Percentiles rank a stretch among this genome's conserved stretches.
These are phyloP conservation scores for Nakazawaea wickerhamii DNA, from an alignment of 805 yeast species.

Conservation along the genomic window DNA sequence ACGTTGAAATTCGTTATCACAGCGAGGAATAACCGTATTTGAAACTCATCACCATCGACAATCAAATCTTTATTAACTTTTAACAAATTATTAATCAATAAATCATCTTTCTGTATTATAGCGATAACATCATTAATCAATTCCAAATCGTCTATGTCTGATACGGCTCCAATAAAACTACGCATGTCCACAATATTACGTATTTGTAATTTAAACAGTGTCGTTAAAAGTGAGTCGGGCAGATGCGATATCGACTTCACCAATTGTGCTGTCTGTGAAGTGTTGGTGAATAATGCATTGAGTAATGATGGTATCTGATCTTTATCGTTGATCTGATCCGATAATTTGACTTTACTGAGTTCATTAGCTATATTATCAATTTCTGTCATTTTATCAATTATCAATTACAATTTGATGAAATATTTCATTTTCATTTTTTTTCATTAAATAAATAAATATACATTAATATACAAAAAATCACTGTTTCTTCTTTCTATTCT, in stretches of 20 bases:
- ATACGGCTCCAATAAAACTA: no score
- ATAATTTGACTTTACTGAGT: not conserved
- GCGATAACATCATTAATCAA: not conserved
- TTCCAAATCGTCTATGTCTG: no score
- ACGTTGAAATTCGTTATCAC: not conserved
- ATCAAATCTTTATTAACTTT: not conserved
- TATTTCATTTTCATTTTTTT: no score
- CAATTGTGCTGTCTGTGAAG: not conserved
- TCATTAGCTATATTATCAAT: not conserved
- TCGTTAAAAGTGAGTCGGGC: no score
- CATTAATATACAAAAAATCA: constrained; percentile 1
- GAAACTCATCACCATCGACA: not conserved
- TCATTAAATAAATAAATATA: not conserved
- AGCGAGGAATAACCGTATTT: not conserved
- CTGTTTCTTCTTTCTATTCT: constrained; percentile 21
- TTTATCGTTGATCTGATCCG: not conserved
- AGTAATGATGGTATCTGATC: not conserved
- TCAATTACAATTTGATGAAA: no score
- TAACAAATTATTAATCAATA: not conserved
- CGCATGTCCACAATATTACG: no score
- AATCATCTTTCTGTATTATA: not conserved
- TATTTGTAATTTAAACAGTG: no score
- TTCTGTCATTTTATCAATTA: no score
- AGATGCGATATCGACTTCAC: no score
- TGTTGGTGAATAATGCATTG: not conserved